Base-by-base conservation (phyloP, 2,329 filamentous ascomycete species). In the Pseudopyricularia javanii region DNA sequence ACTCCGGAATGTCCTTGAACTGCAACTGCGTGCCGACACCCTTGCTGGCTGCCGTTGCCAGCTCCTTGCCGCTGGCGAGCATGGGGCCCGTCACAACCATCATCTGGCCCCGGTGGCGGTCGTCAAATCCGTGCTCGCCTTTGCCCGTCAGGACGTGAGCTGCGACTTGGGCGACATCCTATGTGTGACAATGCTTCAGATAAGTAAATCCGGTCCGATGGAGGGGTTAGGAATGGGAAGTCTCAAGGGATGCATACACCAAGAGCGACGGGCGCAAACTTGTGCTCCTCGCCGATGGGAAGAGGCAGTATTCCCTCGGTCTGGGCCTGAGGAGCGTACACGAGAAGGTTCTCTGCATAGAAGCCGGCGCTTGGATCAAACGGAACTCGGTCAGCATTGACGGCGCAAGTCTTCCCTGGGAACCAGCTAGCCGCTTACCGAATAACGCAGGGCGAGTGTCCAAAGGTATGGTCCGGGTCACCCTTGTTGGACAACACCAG, bases 311-410 rank as follows among this genome's bases (percentile, higher is more conserved):
- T 55, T 1, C 70, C 71, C 35, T 74, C 69, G 24, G 68, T 61
- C 53, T 73, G 63, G 8, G 70, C 71, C 56, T 76, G 71, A 1
- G 66, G 66, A 2, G 70, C 64, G 56, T 76, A 75, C 1, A 71
- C 58, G 2, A 77, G 64, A n/a, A 76, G 61, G 52, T 76, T 77
- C 60, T 76, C 73, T 3, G 72, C 71, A 55, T 76, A 76, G 57
- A 76, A 75, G 3, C 73, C 73, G 15, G 72, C 70, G 4, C 72
- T 74, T 47, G 28, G 28, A 15, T n/a, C 5, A 4, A 12, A 40
- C 14, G 11, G 15, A 32, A 49, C 24, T 32, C 45, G 4, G 32
- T 20, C 12, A 14, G 26, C 32, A 15, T 45, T 50, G 47, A n/a
- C 40, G 30, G n/a, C 4, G 33, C 37, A 30, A 15, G 20, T 22